Conservation (phyloP, 2,329 filamentous ascomycete species). For the Emericellopsis cladophorae region DNA sequence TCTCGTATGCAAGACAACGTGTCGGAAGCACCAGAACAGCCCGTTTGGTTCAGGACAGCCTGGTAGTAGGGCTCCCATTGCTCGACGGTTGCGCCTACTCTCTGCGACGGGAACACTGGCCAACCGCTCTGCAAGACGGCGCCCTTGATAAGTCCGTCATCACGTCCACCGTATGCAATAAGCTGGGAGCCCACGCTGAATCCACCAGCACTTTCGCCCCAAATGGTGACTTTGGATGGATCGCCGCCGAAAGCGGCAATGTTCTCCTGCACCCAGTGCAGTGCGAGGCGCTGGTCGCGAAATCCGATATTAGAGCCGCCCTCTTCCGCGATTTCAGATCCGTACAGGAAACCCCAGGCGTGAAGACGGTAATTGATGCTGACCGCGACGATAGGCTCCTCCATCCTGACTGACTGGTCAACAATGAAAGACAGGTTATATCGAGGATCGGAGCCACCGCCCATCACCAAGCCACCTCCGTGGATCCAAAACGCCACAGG, state of each 20-base stretch:
- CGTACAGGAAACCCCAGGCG: conserved; percentile 40
- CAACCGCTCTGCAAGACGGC: conserved; percentile 41
- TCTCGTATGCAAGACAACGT: conserved; percentile 11
- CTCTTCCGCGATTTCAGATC: conserved; percentile 25
- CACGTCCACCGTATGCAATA: conserved; percentile 39
- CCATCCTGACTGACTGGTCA: conserved; percentile 33
- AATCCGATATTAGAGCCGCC: conserved; percentile 35
- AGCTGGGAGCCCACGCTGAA: conserved; percentile 32
- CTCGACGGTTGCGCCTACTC: conserved; percentile 7
- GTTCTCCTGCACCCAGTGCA: conserved; percentile 40
- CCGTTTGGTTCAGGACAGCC: conserved; percentile 5
- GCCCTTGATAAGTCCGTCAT: conserved; percentile 40
- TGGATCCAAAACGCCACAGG: conserved; percentile 51
- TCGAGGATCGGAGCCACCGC: conserved; percentile 31
- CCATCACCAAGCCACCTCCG: conserved; percentile 21
- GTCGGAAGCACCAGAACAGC: conserved; percentile 7
- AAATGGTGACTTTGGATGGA: conserved; percentile 30
- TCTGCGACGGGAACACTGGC: background rate
- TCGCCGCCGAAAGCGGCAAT: conserved; percentile 17
- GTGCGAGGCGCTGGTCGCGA: conserved; percentile 32
- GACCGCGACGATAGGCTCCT: conserved; percentile 39
- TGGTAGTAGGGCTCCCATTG: conserved; percentile 11
- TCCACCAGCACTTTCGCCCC: conserved; percentile 31
- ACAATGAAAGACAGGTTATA: conserved; percentile 52
- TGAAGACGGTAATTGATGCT: conserved; percentile 40